Base-by-base conservation (phyloP, 2,329 filamentous ascomycete genomes). In the Colletotrichum lindemuthianum region DNA sequence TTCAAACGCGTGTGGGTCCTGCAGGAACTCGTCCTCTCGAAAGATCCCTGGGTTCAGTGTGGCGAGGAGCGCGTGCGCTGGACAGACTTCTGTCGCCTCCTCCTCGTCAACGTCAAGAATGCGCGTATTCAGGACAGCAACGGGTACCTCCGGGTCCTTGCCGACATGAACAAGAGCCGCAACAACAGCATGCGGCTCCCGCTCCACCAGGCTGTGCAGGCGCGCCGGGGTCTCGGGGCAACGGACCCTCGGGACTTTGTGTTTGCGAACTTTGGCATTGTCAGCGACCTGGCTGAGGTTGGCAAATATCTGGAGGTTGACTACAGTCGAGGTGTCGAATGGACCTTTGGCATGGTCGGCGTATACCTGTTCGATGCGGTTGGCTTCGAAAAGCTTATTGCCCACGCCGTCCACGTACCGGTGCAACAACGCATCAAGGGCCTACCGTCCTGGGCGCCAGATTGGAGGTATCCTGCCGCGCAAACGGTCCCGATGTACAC, bases 11-110 rank as follows among this genome's bases (percentile, higher is more conserved):
- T 65, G 0, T 65, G 60, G 64, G 71, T 73, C 13, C 64, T 75
- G 13, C 73, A 75, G 44, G 73, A 75, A 44, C 68, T 75, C 39
- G 66, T 67, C 0, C 64, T 65, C 15, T 73, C 73, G 6, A 49
- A 61, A 8, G 53, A 65, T 8, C 56, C 73, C 4, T 59, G 64
- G 39, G 68, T 75, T 3, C 70, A 69, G 24, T 73, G 71, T 49
- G 70, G 69, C 8, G 54, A 53, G 1, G 57, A 57, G 8, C 45
- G 61, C 1, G 15, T 51, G 15, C 57, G 57, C 1, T 65, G 61
- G 57, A n/a, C 16, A 7, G 39, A 45, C 6, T 41, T 59, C 11
- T 59, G 54, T 12, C 24, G 32, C 16, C 32, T 52, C 11, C 37
- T 59, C 32, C 34, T 63, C 34, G 54, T 10, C 7, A n/a, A 40